Conservation (phyloP, 495 filamentous ascomycete genomes). For the Lasiosphaeria ovina region DNA sequence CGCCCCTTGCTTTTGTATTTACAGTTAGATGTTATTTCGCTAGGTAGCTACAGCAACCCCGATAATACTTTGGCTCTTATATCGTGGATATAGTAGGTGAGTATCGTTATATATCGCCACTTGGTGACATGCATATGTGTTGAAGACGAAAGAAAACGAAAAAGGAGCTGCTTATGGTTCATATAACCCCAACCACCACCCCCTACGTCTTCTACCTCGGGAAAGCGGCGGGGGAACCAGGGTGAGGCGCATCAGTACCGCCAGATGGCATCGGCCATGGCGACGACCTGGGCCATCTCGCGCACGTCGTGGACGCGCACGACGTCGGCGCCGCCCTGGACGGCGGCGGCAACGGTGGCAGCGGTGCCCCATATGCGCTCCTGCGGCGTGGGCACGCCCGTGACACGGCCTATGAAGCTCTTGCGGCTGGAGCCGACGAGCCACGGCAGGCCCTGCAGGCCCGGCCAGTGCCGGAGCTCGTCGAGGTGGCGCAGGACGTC, state of each 20-base stretch:
- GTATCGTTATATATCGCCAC: too few relatives aligned
- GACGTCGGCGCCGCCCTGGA: slow-evolving; percentile 91
- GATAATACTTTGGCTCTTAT: too few relatives aligned
- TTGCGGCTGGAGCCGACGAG: slow-evolving; percentile 87
- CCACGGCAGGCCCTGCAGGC: slow-evolving; percentile 78
- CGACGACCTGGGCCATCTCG: slow-evolving; percentile 84
- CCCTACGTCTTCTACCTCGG: too few relatives aligned
- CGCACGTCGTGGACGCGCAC: slow-evolving; percentile 91
- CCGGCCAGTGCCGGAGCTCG: slow-evolving; percentile 59
- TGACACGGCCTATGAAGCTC: slow-evolving; percentile 80
- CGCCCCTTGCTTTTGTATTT: too few relatives aligned
- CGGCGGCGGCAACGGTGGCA: slow-evolving; percentile 80
- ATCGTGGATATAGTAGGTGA: too few relatives aligned
- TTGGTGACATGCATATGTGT: too few relatives aligned
- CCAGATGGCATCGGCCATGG: slow-evolving; percentile 91
- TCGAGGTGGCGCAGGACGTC: slow-evolving; percentile 68
- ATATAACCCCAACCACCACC: too few relatives aligned
- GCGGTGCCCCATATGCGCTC: slow-evolving; percentile 83
- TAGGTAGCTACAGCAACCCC: too few relatives aligned
- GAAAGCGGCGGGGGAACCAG: too few relatives aligned
- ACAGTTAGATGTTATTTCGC: too few relatives aligned
- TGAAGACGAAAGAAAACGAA: too few relatives aligned
- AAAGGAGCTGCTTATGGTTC: too few relatives aligned
- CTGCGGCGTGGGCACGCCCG: slow-evolving; percentile 59
- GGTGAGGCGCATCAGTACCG: slow-evolving; percentile 38